These are phyloP conservation scores for Fragilaria crotonensis DNA, from an alignment of 108 stramenopile genomes.

Conservation along the genomic window DNA sequence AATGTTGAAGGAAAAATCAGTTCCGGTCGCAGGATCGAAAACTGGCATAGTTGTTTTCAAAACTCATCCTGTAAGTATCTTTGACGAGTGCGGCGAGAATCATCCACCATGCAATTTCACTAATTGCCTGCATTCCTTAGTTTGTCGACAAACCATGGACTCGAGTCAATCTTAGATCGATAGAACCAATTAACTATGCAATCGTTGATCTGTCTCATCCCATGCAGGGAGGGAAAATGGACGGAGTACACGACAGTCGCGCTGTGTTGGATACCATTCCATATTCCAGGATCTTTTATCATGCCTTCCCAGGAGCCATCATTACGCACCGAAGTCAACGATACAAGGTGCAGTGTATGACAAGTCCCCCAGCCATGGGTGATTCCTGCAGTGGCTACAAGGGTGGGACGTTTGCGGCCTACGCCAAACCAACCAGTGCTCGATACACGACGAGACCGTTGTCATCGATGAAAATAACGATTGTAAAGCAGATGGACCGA, in stretches of 20 bases:
- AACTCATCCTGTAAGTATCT: conserved; percentile 44
- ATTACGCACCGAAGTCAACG: conserved; percentile 70
- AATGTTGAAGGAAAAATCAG: conserved; percentile 14
- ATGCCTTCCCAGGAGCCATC: conserved; percentile 82
- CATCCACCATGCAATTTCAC: no score
- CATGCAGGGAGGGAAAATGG: conserved; percentile 53
- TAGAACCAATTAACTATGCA: conserved; percentile 68
- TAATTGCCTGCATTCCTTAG: not conserved
- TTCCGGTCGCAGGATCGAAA: conserved; percentile 10
- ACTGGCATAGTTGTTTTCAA: conserved; percentile 19
- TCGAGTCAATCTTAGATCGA: conserved; percentile 65
- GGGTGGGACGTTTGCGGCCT: conserved; percentile 48
- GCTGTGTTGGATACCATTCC: conserved; percentile 76
- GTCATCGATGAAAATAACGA: conserved; percentile 57
- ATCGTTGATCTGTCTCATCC: conserved; percentile 77
- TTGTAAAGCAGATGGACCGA: conserved; percentile 67
- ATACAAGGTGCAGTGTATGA: conserved; percentile 74
- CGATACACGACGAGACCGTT: conserved; percentile 67
- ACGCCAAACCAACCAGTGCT: conserved; percentile 57
- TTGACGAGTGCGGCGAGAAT: no score
- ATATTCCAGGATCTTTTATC: conserved; percentile 74
- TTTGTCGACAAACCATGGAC: conserved; percentile 60
- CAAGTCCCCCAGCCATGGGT: conserved; percentile 57
- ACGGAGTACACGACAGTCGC: conserved; percentile 45
- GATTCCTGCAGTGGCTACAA: no score